Evolutionary conservation across 768 basidiomycete species (phyloP), one percentile per base, ranked within the genome.

Genomic region (Hygrophorus pudorinus): DNA sequence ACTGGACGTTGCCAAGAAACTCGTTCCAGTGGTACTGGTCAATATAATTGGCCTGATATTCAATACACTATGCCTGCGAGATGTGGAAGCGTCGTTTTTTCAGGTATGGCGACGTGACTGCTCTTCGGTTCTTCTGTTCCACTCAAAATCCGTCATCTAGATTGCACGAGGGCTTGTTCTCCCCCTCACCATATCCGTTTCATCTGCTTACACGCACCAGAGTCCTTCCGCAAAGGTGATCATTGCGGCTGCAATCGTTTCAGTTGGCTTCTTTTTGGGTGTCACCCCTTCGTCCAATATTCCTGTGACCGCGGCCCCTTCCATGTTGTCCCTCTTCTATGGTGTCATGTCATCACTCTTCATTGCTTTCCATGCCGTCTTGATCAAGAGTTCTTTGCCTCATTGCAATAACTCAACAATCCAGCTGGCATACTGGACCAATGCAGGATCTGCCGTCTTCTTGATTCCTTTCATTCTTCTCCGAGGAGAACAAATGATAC

Each of bases 141-240:
- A 46, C 16, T 34, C 18, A 24, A 24, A 7, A 24, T 7, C 24
- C 24, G 36, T 32, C 32, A 21, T 44, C 13, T 36, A 90, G 81
- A 87, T 93, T 54, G 89, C 88, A 1, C 68, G 88, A 51, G 88
- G 89, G 0, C 72, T 93, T 30, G 81, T 87, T 3, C 70, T 93
- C 4, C 89, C 89, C 0, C 69, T 87, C 38, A 93, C 89, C 1
- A 86, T 91, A 44, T 48, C 76, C 18, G 76, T 89, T 34, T 83
- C 85, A 2, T 79, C 78, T 31, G 35, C 76, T 14, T 63, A 78
- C 48, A 78, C 78, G 2, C 70, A 66, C 16, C 65, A 75, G 5
- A 56, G 63, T 0, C 84, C 86, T 0, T 67, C 80, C 4, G 14
- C 48, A 6, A 65, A 71, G 18, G 77, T 85, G 10, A 57, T 88